Conservation (phyloP, 805 yeast genomes). For the Soucietia sequanensis region DNA sequence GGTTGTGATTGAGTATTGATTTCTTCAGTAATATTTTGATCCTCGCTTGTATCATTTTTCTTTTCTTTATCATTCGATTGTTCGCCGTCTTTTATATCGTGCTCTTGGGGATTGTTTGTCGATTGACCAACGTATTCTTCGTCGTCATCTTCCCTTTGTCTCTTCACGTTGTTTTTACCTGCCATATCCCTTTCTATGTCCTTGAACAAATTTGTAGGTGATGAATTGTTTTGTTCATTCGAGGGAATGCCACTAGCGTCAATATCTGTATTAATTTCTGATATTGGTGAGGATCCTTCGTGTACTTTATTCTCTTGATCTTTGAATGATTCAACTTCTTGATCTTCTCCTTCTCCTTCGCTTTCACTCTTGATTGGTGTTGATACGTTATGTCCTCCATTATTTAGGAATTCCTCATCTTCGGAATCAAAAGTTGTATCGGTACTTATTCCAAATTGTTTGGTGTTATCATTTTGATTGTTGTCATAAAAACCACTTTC, state of each 20-base stretch:
- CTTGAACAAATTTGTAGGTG: conserved; percentile 16
- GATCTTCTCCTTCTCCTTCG: conserved; percentile 11
- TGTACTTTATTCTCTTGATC: too few species aligned
- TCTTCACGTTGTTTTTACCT: too few species aligned
- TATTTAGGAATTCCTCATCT: conserved; percentile 14
- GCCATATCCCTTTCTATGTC: conserved; percentile 14
- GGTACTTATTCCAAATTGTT: conserved; percentile 14
- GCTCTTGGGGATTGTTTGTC: too few species aligned
- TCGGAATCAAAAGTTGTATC: conserved; percentile 19
- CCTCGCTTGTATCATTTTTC: too few species aligned
- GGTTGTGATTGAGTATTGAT: too few species aligned
- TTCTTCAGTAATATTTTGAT: too few species aligned
- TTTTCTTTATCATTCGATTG: too few species aligned
- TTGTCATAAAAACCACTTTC: conserved; percentile 14
- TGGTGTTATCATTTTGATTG: conserved; percentile 5
- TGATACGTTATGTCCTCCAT: conserved; percentile 18
- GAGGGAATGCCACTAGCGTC: too few species aligned
- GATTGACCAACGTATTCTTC: not conserved
- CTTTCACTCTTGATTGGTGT: conserved; percentile 25
- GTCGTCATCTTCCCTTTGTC: not conserved
- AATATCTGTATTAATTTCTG: not conserved
- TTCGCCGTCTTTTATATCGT: too few species aligned
- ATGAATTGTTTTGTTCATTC: not conserved
- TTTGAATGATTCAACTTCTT: conserved; percentile 4
- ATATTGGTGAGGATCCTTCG: too few species aligned